Evolutionary conservation across 2,329 filamentous ascomycete genomes (phyloP).

Genomic region (Pyrenophora seminiperda): DNA sequence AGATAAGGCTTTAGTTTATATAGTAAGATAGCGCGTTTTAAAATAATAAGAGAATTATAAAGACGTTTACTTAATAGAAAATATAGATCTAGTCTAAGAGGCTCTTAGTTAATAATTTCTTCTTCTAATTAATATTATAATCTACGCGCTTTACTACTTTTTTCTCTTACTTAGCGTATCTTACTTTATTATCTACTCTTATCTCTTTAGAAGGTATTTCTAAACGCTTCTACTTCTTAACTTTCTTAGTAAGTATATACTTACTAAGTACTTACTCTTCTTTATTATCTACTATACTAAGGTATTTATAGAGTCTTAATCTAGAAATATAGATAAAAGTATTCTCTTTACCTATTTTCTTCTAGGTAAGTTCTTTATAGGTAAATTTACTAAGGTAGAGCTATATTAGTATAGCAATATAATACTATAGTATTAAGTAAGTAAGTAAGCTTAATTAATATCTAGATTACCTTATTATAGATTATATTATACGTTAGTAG

Average conservation of each 20-base stretch:
- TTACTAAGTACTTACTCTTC: constrained; percentile 12
- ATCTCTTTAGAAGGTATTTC: constrained; percentile 25
- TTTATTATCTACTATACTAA: constrained; percentile 18
- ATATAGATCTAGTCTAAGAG: not conserved
- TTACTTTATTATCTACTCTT: constrained; percentile 22
- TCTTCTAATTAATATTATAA: constrained; percentile 14
- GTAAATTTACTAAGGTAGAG: constrained; percentile 23
- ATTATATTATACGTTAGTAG: too few relatives aligned
- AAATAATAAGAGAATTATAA: too few relatives aligned
- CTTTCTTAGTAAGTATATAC: constrained; percentile 5
- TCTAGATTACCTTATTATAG: too few relatives aligned
- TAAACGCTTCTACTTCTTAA: constrained; percentile 25
- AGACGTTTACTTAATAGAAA: too few relatives aligned
- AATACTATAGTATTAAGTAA: too few relatives aligned
- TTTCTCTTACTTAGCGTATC: constrained; percentile 25
- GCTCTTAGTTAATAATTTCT: constrained; percentile 10
- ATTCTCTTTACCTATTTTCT: constrained; percentile 3
- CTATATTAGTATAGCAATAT: too few relatives aligned
- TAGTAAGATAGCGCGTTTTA: too few relatives aligned
- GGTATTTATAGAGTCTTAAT: constrained; percentile 8
- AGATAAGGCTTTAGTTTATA: too few relatives aligned
- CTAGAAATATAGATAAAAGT: not conserved
- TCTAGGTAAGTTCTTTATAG: constrained; percentile 19
- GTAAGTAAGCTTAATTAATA: too few relatives aligned
- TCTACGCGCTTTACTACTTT: constrained; percentile 24